phyloP scores from a whole-genome alignment of 108 stramenopile genomes.

The Conticribra weissflogii region DNA sequence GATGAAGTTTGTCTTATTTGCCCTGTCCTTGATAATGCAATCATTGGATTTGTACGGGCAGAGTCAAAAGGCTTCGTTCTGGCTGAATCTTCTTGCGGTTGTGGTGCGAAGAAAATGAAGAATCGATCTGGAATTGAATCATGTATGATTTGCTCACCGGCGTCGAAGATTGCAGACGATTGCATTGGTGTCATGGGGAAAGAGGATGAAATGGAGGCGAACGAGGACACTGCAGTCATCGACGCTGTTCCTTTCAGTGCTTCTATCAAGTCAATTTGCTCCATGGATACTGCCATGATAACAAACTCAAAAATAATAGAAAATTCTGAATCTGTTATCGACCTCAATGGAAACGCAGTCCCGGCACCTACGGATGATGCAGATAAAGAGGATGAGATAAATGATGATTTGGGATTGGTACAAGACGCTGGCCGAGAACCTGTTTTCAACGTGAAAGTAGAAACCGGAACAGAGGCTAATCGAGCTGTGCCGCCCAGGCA shows the following conservation, averaged over 20 bases:
- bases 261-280: conserved; percentile 12
- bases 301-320: no score
- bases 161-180: no score
- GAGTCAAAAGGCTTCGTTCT: conserved; percentile 18
- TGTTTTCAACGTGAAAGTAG: no score
- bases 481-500: no score
- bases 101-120: conserved; percentile 17
- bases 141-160: conserved; percentile 40
- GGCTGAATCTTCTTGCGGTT: conserved; percentile 17
- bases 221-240: neutral
- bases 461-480: no score
- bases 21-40: conserved; percentile 29
- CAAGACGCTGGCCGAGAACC: no score
- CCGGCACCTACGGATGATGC: no score
- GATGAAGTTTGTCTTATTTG: conserved; percentile 27
- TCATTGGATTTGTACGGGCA: conserved; percentile 28
- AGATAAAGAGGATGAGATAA: no score
- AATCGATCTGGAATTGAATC: conserved; percentile 4
- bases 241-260: neutral
- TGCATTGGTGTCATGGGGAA: no score
- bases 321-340: no score
- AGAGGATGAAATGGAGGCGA: neutral
- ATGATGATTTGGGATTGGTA: no score
- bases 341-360: no score
- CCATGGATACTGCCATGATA: neutral